Conservation (phyloP, 2,329 filamentous ascomycete genomes). For the Stemphylium beticola region DNA sequence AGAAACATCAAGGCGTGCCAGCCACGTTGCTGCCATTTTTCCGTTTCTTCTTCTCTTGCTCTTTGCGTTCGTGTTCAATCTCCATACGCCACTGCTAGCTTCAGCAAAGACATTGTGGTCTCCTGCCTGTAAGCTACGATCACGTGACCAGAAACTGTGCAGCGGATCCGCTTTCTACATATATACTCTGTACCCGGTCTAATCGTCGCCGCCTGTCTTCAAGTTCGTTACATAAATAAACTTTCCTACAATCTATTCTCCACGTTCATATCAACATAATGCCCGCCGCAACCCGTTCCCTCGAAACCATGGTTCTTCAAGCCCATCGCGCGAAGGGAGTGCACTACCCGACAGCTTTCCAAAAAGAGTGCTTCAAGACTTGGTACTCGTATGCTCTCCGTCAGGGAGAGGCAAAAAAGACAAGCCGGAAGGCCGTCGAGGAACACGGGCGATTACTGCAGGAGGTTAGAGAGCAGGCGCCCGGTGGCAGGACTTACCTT, state of each 20-base stretch:
- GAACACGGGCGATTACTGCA: conserved; percentile 34
- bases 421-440: conserved; percentile 21
- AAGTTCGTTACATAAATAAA: neutral
- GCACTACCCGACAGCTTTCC: conserved; percentile 36
- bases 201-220: neutral
- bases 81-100: neutral
- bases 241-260: no score
- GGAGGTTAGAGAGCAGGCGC: conserved; percentile 31
- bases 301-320: conserved; percentile 41
- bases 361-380: conserved; percentile 46
- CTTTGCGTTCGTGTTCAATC: neutral
- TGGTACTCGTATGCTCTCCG: conserved; percentile 46
- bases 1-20: neutral
- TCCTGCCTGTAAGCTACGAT: neutral
- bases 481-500: conserved; percentile 41
- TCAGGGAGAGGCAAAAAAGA: conserved; percentile 30
- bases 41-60: neutral
- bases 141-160: conserved; percentile 9
- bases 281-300: conserved; percentile 36
- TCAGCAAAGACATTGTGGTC: neutral
- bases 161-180: neutral
- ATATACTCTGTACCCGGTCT: neutral
- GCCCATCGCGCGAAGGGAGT: conserved; percentile 46
- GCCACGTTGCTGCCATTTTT: neutral
- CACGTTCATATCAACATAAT: conserved; percentile 17